Percentiles rank a stretch among this genome's conserved stretches.
Conservation (phyloP, 129 eudicot species). For the Centrapalus pauciflorus region DNA sequence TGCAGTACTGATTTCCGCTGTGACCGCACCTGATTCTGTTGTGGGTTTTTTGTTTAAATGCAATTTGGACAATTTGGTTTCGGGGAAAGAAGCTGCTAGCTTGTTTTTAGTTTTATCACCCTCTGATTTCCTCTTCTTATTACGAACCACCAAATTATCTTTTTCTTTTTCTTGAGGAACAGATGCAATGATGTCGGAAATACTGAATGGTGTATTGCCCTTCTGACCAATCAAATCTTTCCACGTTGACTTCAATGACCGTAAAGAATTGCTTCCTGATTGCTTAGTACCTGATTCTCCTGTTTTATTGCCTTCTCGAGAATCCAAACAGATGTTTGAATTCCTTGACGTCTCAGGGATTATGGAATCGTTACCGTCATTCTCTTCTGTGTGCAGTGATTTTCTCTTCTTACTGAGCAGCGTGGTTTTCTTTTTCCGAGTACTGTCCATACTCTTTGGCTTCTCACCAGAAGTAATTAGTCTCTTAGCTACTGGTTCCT, state of each 20-base stretch:
- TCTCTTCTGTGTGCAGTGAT: conserved; percentile 23
- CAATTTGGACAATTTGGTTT: not conserved
- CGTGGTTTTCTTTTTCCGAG: conserved; percentile 17
- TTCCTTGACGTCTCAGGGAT: conserved; percentile 23
- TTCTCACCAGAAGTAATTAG: conserved; percentile 18
- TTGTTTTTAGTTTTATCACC: not conserved
- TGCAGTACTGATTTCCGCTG: conserved; percentile 9
- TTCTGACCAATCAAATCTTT: conserved; percentile 42
- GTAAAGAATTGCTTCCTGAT: conserved; percentile 20
- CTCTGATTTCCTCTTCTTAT: conserved; percentile 16
- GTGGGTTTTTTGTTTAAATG: conserved; percentile 10
- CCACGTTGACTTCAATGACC: conserved; percentile 58
- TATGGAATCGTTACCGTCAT: not conserved
- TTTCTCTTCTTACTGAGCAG: conserved; percentile 48
- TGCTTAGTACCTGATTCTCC: conserved; percentile 27
- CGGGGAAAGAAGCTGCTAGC: not conserved
- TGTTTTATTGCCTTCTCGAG: conserved; percentile 15
- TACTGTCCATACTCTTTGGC: conserved; percentile 19
- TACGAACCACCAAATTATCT: not conserved
- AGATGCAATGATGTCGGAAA: conserved; percentile 40
- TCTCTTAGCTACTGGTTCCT: conserved; percentile 27
- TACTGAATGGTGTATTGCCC: conserved; percentile 31
- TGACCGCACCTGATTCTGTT: conserved; percentile 7
- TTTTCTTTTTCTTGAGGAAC: conserved; percentile 24
- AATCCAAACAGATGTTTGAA: conserved; percentile 10